Base-by-base conservation (phyloP, 169 alveolate species). In the Babesia gibsoni region DNA sequence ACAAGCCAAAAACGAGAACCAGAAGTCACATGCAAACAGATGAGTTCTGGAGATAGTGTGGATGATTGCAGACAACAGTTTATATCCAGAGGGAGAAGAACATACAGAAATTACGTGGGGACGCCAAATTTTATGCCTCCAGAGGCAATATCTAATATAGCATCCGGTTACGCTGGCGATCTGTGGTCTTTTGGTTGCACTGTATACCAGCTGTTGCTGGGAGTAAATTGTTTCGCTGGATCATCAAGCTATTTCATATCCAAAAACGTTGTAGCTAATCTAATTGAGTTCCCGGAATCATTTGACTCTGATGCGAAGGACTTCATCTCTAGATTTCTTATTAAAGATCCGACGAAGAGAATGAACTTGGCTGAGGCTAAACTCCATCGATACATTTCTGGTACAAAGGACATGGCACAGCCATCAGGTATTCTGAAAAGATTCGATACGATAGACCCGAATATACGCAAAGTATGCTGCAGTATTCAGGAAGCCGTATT, bases 81-180 rank as follows among this genome's bases (percentile, higher is more conserved):
- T 10, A 33, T 43, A 25, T n/a, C 52, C 10, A 84, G 83, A 37
- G 88, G 69, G 29, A 89, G 86, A 59, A 81, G 89, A 33, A 74
- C 73, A 32, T 93, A 90, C 72, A 81, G 83, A 39, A 87, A 94
- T 79, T 93, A 89, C 73, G 96, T 94, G 25, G 98, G 98, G 29
- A 92, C 98, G 0, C 93, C 97, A 4, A 93, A 93, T 69, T 94
- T 93, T 80, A 94, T 94, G 96, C 92, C 97, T 9, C 97, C 97
- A 0, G 97, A 94, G 82, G 89, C 96, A n/a, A 83, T 94, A 33
- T 79, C 89, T 35, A 94, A 94, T 66, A 66, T 83, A 46, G 92
- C 90, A 50, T 80, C 91, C 64, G 96, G 94, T 33, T 75, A 79
- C 43, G 89, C 88, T 49, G 78, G 94, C 43, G 98, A 94, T 83